Evolutionary conservation across 2,329 filamentous ascomycete genomes (phyloP).

Genomic region (Neocucurbitaria cava): DNA sequence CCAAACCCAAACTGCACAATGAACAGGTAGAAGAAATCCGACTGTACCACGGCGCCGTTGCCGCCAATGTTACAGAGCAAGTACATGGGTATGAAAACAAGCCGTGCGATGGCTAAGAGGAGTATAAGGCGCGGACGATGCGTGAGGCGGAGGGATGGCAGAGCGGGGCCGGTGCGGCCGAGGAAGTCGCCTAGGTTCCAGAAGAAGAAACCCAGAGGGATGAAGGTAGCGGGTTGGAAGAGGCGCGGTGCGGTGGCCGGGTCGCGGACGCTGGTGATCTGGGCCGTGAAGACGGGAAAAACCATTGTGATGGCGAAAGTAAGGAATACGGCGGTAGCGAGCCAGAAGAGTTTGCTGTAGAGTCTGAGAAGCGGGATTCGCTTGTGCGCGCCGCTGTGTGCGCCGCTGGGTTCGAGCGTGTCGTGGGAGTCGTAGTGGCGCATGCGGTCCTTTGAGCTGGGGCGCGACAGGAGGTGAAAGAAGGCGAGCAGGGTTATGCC

Average conservation of each 20-base stretch:
- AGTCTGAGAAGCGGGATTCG: slow-evolving; percentile 68
- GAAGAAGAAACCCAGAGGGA: slow-evolving; percentile 86
- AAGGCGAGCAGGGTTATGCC: slow-evolving; percentile 74
- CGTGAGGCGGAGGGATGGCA: slow-evolving; percentile 63
- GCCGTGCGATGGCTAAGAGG: slow-evolving; percentile 67
- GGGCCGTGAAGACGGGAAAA: slow-evolving; percentile 86
- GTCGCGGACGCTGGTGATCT: slow-evolving; percentile 53
- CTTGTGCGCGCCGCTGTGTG: slow-evolving; percentile 46
- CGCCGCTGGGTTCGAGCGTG: slow-evolving; percentile 29
- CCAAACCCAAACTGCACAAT: slow-evolving; percentile 86
- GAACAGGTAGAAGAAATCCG: slow-evolving; percentile 87
- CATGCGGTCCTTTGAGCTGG: slow-evolving; percentile 36
- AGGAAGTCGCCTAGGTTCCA: slow-evolving; percentile 91
- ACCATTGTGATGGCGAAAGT: slow-evolving; percentile 90
- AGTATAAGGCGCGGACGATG: slow-evolving; percentile 73
- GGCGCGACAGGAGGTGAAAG: slow-evolving; percentile 71
- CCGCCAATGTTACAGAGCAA: slow-evolving; percentile 87
- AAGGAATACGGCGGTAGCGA: slow-evolving; percentile 77
- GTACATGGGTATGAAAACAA: slow-evolving; percentile 82
- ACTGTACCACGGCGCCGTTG: slow-evolving; percentile 69
- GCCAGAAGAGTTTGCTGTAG: slow-evolving; percentile 79
- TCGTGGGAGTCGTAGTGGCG: slow-evolving; percentile 27
- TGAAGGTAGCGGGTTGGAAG: slow-evolving; percentile 78
- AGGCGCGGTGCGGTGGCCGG: slow-evolving; percentile 60
- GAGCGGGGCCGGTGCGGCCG: slow-evolving; percentile 73